A percentile compares a stretch with the other conserved stretches of the same genome.
Conservation (phyloP, 2,329 filamentous ascomycete species). For the Monascus ruber region DNA sequence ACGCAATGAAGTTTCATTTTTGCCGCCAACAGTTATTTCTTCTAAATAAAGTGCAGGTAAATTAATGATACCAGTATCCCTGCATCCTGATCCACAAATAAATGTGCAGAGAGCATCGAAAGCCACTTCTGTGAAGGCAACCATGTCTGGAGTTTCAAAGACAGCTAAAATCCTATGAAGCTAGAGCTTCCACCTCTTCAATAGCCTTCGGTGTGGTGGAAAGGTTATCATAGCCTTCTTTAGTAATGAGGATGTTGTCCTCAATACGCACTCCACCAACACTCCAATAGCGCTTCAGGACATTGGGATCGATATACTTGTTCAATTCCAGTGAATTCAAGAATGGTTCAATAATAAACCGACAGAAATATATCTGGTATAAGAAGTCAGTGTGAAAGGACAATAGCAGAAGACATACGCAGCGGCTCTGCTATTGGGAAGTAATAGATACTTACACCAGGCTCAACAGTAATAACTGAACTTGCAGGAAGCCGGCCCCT, state of each 20-base stretch:
- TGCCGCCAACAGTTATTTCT: too few relatives aligned
- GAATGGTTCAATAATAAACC: constrained; percentile 75
- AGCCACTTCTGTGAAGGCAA: too few relatives aligned
- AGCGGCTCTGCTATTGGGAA: neutral
- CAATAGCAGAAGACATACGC: neutral
- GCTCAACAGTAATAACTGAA: constrained; percentile 87
- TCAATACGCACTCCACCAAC: constrained; percentile 91
- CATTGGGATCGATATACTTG: constrained; percentile 63
- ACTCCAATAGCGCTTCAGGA: constrained; percentile 69
- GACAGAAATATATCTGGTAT: constrained; percentile 70
- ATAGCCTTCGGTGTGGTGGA: constrained; percentile 65
- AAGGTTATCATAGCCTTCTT: constrained; percentile 69
- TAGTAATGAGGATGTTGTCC: constrained; percentile 74
- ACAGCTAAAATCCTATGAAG: constrained; percentile 7
- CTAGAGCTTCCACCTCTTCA: constrained; percentile 49
- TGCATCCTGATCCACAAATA: too few relatives aligned
- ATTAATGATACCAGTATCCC: too few relatives aligned
- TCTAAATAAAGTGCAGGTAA: too few relatives aligned
- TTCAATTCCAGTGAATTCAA: constrained; percentile 59
- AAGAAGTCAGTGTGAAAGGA: constrained; percentile 1
- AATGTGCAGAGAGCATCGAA: too few relatives aligned
- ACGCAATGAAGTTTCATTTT: too few relatives aligned
- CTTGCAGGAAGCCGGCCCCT: constrained; percentile 63
- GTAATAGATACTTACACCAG: constrained; percentile 52
- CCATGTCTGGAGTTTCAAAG: too few relatives aligned